Conservation (phyloP, 2,329 filamentous ascomycete species). For the Knufia petricola region DNA sequence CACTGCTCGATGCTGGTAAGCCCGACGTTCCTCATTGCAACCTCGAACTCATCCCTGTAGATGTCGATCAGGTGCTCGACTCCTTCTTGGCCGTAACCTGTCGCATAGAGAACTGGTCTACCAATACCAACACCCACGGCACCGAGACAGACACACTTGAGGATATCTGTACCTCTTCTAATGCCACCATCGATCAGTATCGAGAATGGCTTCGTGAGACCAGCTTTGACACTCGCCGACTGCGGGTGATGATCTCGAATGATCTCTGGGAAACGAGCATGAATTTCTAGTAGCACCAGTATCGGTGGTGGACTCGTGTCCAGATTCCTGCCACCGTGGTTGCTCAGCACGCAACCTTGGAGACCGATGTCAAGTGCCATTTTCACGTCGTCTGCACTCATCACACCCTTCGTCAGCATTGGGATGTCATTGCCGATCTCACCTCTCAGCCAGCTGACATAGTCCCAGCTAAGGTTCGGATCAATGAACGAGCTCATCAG, state of each 20-base stretch:
- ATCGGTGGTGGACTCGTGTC: conserved; percentile 44
- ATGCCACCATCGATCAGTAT: conserved; percentile 47
- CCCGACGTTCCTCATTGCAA: conserved; percentile 39
- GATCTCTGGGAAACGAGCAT: conserved; percentile 41
- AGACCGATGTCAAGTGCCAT: conserved; percentile 42
- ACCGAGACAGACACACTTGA: conserved; percentile 46
- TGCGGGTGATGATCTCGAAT: conserved; percentile 32
- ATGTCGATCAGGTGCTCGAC: conserved; percentile 47
- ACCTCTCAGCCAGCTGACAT: conserved; percentile 45
- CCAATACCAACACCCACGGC: conserved; percentile 47
- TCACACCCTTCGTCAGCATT: conserved; percentile 49
- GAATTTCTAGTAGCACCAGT: conserved; percentile 44
- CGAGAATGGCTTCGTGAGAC: conserved; percentile 29
- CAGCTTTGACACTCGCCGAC: conserved; percentile 14
- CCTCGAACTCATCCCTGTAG: conserved; percentile 40
- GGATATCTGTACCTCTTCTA: conserved; percentile 44
- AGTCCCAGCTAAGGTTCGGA: conserved; percentile 44
- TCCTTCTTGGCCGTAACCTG: conserved; percentile 46
- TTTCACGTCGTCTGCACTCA: conserved; percentile 48
- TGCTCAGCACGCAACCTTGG: conserved; percentile 48
- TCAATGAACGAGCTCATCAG: conserved; percentile 48
- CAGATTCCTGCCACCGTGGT: conserved; percentile 51
- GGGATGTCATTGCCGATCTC: conserved; percentile 37
- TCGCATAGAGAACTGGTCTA: conserved; percentile 43
- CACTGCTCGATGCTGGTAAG: conserved; percentile 37